These are phyloP conservation scores for Artemisia annua DNA, from an alignment of 129 eudicot species.

Conservation along the genomic window DNA sequence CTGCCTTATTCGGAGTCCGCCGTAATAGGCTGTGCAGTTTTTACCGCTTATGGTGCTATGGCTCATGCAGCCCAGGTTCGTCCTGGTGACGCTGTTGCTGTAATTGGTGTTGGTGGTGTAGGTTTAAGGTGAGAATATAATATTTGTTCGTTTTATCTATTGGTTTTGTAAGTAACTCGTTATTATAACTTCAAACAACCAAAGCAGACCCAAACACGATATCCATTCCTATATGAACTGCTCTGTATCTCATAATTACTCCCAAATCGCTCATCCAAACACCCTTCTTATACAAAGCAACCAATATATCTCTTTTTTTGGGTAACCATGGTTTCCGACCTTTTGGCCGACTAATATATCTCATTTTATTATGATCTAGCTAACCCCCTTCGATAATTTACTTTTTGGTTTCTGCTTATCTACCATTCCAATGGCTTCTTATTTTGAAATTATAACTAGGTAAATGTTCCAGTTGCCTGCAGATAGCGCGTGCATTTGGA, in stretches of 20 bases:
- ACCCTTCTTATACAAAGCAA: too few relatives aligned
- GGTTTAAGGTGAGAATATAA: conserved; percentile 75
- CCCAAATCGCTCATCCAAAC: too few relatives aligned
- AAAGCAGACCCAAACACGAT: too few relatives aligned
- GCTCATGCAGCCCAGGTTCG: conserved; percentile 98
- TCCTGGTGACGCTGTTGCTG: conserved; percentile 94
- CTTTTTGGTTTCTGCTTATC: neutral
- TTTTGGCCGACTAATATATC: neutral
- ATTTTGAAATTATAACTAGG: conserved; percentile 24
- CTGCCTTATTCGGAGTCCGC: conserved; percentile 95
- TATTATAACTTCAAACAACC: too few relatives aligned
- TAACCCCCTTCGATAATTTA: neutral
- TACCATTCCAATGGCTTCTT: neutral
- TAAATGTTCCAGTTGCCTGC: conserved; percentile 73
- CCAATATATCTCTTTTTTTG: neutral
- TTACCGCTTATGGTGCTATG: conserved; percentile 99
- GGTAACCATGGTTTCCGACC: too few relatives aligned
- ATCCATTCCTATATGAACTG: too few relatives aligned
- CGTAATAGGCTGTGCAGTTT: conserved; percentile 93
- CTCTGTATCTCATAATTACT: too few relatives aligned
- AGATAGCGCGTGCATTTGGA: conserved; percentile 98
- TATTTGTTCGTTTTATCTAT: neutral
- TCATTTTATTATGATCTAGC: neutral
- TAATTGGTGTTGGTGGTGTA: conserved; percentile 97
- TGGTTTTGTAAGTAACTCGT: too few relatives aligned